Evolutionary conservation across 345 rosid species (phyloP).

Genomic region (Eucalyptus polybractea): DNA sequence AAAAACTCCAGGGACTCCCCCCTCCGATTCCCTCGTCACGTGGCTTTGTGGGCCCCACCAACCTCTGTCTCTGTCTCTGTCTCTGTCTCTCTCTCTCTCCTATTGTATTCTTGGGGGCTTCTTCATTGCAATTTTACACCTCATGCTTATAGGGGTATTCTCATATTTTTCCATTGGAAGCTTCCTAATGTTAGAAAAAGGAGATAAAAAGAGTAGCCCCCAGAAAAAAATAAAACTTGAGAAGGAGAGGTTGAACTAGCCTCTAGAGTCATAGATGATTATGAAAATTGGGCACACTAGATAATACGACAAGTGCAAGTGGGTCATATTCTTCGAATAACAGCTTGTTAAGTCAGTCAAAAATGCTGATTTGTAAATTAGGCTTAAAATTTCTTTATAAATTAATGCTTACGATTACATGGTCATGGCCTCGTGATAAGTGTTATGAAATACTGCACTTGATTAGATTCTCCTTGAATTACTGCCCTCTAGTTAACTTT

Average conservation of each 20-base stretch:
- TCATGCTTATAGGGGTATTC: neutral
- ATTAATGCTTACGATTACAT: neutral
- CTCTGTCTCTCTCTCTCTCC: neutral
- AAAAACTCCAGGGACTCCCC: neutral
- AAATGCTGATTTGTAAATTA: neutral
- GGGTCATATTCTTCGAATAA: neutral
- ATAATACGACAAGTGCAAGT: neutral
- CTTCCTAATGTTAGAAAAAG: neutral
- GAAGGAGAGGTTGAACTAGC: neutral
- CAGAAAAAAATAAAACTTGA: neutral
- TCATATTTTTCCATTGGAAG: neutral
- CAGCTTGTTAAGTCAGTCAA: neutral
- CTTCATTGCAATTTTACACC: neutral
- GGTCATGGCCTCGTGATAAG: neutral
- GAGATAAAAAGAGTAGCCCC: neutral
- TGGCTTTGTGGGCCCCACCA: conserved; percentile 15
- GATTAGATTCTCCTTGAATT: neutral
- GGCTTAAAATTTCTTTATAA: neutral
- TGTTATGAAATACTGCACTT: too few species aligned
- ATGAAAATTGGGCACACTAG: neutral
- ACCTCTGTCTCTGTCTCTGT: neutral
- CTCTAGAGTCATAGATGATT: neutral
- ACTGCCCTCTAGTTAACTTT: neutral
- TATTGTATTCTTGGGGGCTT: neutral
- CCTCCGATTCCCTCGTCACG: conserved; percentile 31